Evolutionary conservation across 495 filamentous ascomycete species (phyloP).

Genomic region (Chaetomidium leptoderma): DNA sequence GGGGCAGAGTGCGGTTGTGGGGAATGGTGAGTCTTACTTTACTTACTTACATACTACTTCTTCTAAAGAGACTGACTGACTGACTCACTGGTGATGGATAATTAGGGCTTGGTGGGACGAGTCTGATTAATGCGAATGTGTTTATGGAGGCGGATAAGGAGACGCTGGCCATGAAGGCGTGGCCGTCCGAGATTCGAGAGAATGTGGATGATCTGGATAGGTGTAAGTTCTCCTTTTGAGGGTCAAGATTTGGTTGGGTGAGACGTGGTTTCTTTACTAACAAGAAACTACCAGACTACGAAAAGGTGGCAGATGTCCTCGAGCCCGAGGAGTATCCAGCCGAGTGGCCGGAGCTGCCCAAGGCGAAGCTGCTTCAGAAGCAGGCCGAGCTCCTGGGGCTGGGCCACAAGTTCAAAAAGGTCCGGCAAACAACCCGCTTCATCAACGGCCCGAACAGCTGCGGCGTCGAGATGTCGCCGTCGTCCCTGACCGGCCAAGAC

Average conservation of each 20-base stretch:
- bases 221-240: constrained; percentile 41
- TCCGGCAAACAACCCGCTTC: constrained; percentile 61
- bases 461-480: constrained; percentile 59
- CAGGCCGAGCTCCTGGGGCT: constrained; percentile 51
- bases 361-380: constrained; percentile 53
- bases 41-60: neutral
- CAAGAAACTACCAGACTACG: constrained; percentile 48
- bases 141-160: constrained; percentile 57
- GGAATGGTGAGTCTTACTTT: constrained; percentile 49
- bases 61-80: too few species aligned
- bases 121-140: constrained; percentile 64
- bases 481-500: constrained; percentile 57
- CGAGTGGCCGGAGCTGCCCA: constrained; percentile 51
- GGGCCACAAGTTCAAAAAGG: constrained; percentile 51
- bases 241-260: neutral
- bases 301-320: constrained; percentile 52
- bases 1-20: constrained; percentile 62
- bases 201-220: constrained; percentile 42
- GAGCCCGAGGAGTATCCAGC: constrained; percentile 57
- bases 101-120: constrained; percentile 58
- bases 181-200: constrained; percentile 56
- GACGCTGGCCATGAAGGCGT: constrained; percentile 51
- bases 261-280: neutral
- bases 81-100: neutral
- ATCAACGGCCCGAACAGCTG: constrained; percentile 54